Percentiles rank a stretch among this genome's conserved stretches.
Conservation (phyloP, 2,329 filamentous ascomycete genomes). For the Hypoxylon sp. region DNA sequence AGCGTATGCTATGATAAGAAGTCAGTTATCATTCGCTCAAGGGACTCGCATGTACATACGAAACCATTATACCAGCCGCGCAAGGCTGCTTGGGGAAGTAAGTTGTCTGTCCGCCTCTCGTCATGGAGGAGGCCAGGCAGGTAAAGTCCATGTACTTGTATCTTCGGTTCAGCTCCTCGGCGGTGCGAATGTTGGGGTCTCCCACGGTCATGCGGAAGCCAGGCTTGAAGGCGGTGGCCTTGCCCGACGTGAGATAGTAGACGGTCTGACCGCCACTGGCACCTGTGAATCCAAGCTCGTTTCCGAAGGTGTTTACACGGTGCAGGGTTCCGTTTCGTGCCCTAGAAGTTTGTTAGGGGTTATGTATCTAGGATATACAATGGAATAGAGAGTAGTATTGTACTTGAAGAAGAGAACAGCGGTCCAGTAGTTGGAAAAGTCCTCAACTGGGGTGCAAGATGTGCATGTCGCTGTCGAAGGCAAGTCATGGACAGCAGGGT, state of each 20-base stretch:
- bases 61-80: slow-evolving; percentile 41
- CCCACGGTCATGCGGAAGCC: slow-evolving; percentile 54
- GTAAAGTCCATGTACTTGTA: slow-evolving; percentile 46
- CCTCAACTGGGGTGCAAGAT: slow-evolving; percentile 42
- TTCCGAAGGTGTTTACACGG: slow-evolving; percentile 45
- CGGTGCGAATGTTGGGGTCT: slow-evolving; percentile 45
- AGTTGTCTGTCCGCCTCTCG: slow-evolving; percentile 41
- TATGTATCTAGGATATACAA: neutral
- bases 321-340: slow-evolving; percentile 44
- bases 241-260: slow-evolving; percentile 51
- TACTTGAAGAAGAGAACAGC: slow-evolving; percentile 41
- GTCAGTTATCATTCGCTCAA: too few relatives aligned
- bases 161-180: slow-evolving; percentile 40
- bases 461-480: slow-evolving; percentile 43
- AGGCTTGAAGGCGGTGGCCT: slow-evolving; percentile 51
- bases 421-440: slow-evolving; percentile 46
- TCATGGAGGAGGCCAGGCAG: slow-evolving; percentile 42
- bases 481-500: slow-evolving; percentile 38
- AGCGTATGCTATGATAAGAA: too few relatives aligned
- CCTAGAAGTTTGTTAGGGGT: slow-evolving; percentile 34
- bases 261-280: slow-evolving; percentile 50
- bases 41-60: too few relatives aligned
- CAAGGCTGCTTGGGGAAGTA: slow-evolving; percentile 41
- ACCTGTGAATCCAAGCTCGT: slow-evolving; percentile 42
- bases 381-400: neutral